A percentile compares a stretch with the other conserved stretches of the same genome.
phyloP scores from a whole-genome alignment of 495 filamentous ascomycete species.

The Trichoderma erinaceum region DNA sequence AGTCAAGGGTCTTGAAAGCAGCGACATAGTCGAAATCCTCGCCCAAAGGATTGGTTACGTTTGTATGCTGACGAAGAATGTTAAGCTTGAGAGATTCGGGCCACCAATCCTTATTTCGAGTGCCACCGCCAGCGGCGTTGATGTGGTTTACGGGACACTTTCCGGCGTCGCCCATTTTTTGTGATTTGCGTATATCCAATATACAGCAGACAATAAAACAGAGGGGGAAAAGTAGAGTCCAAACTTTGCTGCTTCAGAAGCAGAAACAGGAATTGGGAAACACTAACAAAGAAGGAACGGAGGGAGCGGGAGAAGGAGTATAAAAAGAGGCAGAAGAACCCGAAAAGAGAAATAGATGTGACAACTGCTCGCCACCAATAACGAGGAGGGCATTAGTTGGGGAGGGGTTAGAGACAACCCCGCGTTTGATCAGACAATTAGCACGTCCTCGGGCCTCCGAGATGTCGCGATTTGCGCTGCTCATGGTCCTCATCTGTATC shows the following conservation, averaged over 20 bases:
- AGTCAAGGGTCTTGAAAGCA: slow-evolving; percentile 66
- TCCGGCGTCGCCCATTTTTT: not conserved
- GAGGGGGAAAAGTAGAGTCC: not conserved
- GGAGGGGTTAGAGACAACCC: slow-evolving; percentile 1
- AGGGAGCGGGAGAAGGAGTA: not conserved
- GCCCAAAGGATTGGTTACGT: slow-evolving; percentile 51
- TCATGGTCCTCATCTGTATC: slow-evolving; percentile 1
- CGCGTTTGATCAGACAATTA: not conserved
- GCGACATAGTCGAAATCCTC: slow-evolving; percentile 61
- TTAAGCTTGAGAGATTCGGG: slow-evolving; percentile 56
- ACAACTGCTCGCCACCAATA: not conserved
- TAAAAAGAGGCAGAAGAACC: not conserved
- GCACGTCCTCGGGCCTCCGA: not conserved
- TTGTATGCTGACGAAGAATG: slow-evolving; percentile 65
- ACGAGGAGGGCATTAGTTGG: not conserved
- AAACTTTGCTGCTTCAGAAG: not conserved
- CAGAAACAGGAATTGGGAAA: not conserved
- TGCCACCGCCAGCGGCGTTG: slow-evolving; percentile 52
- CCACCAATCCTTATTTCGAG: slow-evolving; percentile 65
- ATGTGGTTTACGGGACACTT: slow-evolving; percentile 10
- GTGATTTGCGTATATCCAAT: not conserved
- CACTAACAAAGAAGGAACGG: not conserved
- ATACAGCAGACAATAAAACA: not conserved
- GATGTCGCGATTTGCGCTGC: slow-evolving; percentile 3
- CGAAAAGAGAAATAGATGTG: not conserved